Base-by-base conservation (phyloP, 352 stramenopile genomes). In the Pythium utonaiense region DNA sequence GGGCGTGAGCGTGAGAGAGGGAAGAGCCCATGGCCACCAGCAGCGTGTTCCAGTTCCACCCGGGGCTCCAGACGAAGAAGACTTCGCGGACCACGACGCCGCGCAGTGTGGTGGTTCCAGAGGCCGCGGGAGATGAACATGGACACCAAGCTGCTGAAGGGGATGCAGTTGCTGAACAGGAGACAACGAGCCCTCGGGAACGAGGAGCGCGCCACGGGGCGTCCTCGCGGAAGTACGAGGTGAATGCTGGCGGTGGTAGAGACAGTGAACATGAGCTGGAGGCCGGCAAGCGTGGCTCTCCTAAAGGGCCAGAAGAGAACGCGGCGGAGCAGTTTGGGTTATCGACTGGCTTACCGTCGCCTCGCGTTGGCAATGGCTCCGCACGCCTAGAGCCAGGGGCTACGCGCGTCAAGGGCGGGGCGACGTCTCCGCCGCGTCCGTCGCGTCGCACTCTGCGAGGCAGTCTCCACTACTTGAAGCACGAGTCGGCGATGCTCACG, bases 1-100 rank as follows among this genome's bases (percentile, higher is more conserved):
- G 9, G 28, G 28, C 28, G 12, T 8, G 14, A 44, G 16, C 14
- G 36, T 44, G 48, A 19, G 9, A n/a, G n/a, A n/a, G n/a, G 28
- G 9, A 14, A n/a, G 3, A 24, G 7, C 30, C 36, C 62, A 63
- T 57, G 56, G 28, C 47, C 42, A 51, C 13, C 42, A 6, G 38
- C 53, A 55, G 38, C 21, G 53, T 80, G 22, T 82, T 75, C 60
- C 62, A 72, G 68, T 80, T 85, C 38, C 66, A 72, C 14, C 58
- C 72, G 27, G 19, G 36, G 52, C 31, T 66, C 24, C 70, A 74
- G 13, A 10, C 42, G 14, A 78, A 75, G 67, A 57, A 66, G 25
- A 36, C n/a, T 4, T 47, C 48, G 49, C 67, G 56, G 14, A 57
- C 62, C 9, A 72, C 60, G 13, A 80, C 72, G 7, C 75, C 74